Evolutionary conservation across 1,139 yeast genomes (phyloP), one percentile per base, ranked within the genome.

Genomic region (Eremothecium sinecaudum): DNA sequence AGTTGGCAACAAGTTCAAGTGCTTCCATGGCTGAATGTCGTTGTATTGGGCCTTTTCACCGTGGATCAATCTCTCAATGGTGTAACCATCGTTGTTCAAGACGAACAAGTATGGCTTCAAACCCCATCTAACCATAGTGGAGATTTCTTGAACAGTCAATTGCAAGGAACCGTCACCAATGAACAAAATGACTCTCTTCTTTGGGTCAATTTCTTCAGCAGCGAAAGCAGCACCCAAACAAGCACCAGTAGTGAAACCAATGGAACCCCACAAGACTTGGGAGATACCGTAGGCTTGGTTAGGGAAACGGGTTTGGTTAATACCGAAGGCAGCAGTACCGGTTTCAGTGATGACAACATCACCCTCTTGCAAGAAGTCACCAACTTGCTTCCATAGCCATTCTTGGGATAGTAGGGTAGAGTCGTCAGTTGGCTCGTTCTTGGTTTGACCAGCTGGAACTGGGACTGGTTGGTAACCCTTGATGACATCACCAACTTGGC

Each of bases 161-260:
- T 83, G 94, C 55, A 83, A 68, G 18, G 94, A 82, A 56, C 94
- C 94, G 59, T 83, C 94, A 61, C 94, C 94, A 38, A 81, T 80
- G 60, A 83, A 83, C 48, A 83, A 65, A 45, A 81, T 70, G 40
- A 80, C 92, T 66, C 94, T 73, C 59, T 73, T 76, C 44, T 61
- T 58, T 34, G 77, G 75, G 53, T 77, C 77, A 34, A 77, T 51
- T 59, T 83, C 94, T 52, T 74, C 75, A 41, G 86, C 81, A 16
- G 93, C 94, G 67, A 80, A 71, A 22, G 79, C 78, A 19, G 94
- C 94, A 61, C 94, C 94, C 41, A 78, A 63, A 23, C 83, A 71
- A 34, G 93, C 81, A 53, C 94, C 94, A 31, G 81, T 83, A 20
- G 94, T 75, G 67, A 67, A 83, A 51, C 94, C 94, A 59, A 83